A percentile compares a stretch with the other conserved stretches of the same genome.
Evolutionary conservation across 306 rosid species (phyloP).

Genomic region (Argentina anserina): DNA sequence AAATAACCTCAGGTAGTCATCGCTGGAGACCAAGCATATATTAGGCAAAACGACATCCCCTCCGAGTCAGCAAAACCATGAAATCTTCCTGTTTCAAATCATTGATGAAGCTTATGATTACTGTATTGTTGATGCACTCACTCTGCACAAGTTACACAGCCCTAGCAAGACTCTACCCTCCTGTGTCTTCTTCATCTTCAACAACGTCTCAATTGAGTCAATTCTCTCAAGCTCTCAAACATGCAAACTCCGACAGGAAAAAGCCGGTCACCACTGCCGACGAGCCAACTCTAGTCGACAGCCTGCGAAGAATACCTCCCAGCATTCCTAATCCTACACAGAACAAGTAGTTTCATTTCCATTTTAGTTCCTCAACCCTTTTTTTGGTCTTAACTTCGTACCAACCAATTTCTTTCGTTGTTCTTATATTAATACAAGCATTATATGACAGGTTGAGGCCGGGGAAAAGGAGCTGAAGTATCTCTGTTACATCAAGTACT

Average conservation of each 20-base stretch:
- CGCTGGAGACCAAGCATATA: slow-evolving; percentile 30
- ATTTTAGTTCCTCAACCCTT: not conserved
- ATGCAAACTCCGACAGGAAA: slow-evolving; percentile 12
- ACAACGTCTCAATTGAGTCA: slow-evolving; percentile 20
- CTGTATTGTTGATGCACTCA: slow-evolving; percentile 45
- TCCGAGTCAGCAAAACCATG: slow-evolving; percentile 52
- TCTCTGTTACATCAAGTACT: slow-evolving; percentile 14
- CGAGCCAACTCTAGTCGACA: slow-evolving; percentile 27
- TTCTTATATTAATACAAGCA: slow-evolving; percentile 20
- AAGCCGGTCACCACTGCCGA: slow-evolving; percentile 22
- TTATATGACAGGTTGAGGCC: slow-evolving; percentile 51
- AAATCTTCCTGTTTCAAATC: slow-evolving; percentile 34
- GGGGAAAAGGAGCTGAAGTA: slow-evolving; percentile 32
- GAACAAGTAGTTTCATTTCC: slow-evolving; percentile 50
- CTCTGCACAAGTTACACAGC: slow-evolving; percentile 22
- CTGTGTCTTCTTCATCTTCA: slow-evolving; percentile 30
- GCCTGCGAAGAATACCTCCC: slow-evolving; percentile 67
- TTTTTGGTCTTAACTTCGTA: slow-evolving; percentile 17
- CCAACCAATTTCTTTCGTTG: not conserved
- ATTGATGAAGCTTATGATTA: slow-evolving; percentile 37
- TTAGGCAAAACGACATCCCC: slow-evolving; percentile 40
- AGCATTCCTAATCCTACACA: slow-evolving; percentile 80
- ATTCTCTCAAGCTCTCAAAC: slow-evolving; percentile 24
- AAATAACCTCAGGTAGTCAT: slow-evolving; percentile 26
- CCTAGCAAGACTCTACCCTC: slow-evolving; percentile 45